phyloP scores from a whole-genome alignment of 2,329 filamentous ascomycete species.

The Verticillium klebahnii region DNA sequence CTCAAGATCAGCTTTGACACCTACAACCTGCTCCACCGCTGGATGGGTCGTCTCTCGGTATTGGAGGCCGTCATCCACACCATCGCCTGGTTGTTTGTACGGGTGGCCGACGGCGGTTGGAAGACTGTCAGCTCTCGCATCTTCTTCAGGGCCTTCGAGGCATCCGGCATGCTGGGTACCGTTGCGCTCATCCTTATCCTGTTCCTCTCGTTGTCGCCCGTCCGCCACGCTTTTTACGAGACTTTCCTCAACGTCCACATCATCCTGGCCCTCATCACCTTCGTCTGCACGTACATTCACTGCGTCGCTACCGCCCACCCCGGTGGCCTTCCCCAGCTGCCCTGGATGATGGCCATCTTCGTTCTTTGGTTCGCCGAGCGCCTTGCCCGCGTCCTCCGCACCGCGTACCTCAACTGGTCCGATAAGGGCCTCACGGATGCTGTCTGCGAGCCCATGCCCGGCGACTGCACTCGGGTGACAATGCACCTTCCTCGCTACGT shows the following conservation, averaged over 20 bases:
- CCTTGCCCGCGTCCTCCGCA: constrained; percentile 54
- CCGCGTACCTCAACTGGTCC: constrained; percentile 64
- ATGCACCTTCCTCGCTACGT: constrained; percentile 64
- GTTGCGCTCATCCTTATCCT: constrained; percentile 61
- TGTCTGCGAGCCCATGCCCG: constrained; percentile 62
- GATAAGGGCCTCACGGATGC: constrained; percentile 57
- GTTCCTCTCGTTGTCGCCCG: constrained; percentile 67
- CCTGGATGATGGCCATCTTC: constrained; percentile 71
- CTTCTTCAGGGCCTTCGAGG: constrained; percentile 57
- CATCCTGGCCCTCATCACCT: constrained; percentile 60
- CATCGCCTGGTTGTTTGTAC: constrained; percentile 69
- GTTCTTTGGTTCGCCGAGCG: constrained; percentile 75
- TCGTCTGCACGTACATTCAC: constrained; percentile 76
- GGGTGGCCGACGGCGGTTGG: constrained; percentile 61
- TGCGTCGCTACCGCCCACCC: constrained; percentile 60
- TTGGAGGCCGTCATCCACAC: constrained; percentile 66
- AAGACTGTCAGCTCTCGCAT: constrained; percentile 51
- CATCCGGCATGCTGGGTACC: constrained; percentile 58
- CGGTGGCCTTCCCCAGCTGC: constrained; percentile 64
- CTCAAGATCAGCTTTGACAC: constrained; percentile 92
- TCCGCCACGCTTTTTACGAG: constrained; percentile 95
- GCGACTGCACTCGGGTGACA: constrained; percentile 66
- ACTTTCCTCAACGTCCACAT: constrained; percentile 90
- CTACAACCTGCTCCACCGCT: constrained; percentile 72
- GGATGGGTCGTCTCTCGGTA: constrained; percentile 73